Evolutionary conservation across 495 filamentous ascomycete genomes (phyloP).

Genomic region (Penicillium ucsense): DNA sequence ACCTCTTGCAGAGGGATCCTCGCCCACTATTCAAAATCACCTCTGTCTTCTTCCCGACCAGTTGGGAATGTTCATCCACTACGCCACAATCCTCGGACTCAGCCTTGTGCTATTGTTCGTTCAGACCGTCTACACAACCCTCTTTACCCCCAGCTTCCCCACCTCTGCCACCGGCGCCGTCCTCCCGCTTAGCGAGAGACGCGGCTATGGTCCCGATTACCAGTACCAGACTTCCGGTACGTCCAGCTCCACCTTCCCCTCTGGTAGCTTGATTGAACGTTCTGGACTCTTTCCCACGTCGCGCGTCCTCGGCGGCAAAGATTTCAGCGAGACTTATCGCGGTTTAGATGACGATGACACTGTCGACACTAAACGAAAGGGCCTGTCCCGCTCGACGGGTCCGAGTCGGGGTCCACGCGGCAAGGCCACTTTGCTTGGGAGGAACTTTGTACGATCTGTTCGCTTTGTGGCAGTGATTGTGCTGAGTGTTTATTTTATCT

Average conservation of each 20-base stretch:
- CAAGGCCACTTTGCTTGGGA: slow-evolving; percentile 6
- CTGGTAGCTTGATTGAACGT: slow-evolving; percentile 26
- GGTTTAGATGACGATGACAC: slow-evolving; percentile 17
- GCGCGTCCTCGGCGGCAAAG: slow-evolving; percentile 16
- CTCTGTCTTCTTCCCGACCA: slow-evolving; percentile 89
- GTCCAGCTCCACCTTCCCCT: slow-evolving; percentile 28
- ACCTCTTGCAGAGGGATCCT: slow-evolving; percentile 29
- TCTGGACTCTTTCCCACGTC: slow-evolving; percentile 15
- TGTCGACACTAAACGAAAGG: slow-evolving; percentile 14
- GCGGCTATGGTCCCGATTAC: slow-evolving; percentile 8
- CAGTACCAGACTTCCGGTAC: slow-evolving; percentile 26
- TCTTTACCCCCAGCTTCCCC: slow-evolving; percentile 10
- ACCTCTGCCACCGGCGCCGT: slow-evolving; percentile 11
- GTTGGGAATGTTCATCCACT: slow-evolving; percentile 69
- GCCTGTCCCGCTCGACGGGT: slow-evolving; percentile 6
- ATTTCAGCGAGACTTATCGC: slow-evolving; percentile 17
- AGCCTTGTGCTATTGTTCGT: slow-evolving; percentile 50
- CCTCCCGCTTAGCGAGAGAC: slow-evolving; percentile 31
- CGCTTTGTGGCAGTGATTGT: slow-evolving; percentile 35
- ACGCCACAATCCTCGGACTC: slow-evolving; percentile 50
- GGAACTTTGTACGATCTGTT: slow-evolving; percentile 21
- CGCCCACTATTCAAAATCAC: slow-evolving; percentile 68
- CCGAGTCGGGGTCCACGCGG: slow-evolving; percentile 3
- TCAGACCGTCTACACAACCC: slow-evolving; percentile 46
- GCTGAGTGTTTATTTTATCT: slow-evolving; percentile 39